Evolutionary conservation across 306 rosid species (phyloP), one percentile per base, ranked within the genome.

Genomic region (Purshia tridentata): DNA sequence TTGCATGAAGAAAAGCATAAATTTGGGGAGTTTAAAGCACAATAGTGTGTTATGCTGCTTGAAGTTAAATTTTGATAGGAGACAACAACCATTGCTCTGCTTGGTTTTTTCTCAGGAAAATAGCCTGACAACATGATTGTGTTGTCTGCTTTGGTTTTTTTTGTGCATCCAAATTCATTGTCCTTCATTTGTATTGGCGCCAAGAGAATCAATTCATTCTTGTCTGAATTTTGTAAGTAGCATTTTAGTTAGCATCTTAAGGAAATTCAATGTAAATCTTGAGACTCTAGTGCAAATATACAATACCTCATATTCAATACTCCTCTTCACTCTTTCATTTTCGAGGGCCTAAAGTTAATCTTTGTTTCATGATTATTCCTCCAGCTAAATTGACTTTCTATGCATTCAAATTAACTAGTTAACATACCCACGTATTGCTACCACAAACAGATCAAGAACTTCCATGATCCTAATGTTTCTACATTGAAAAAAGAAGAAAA

Each of bases 1-100:
- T 73, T 92, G 80, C 91, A 90, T 41, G 97, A 88, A 81, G 93
- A 85, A 35, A 90, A 85, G 53, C 89, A 89, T 22, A 88, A 70
- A 77, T 92, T 92, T 54, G 98, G 98, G 3, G 85, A 92, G 77
- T 77, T 87, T 44, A 73, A 64, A 59, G 22, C 74, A 15, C 13
- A 79, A n/a, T 89, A 68, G 74, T 23, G 45, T 37, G 35, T 40
- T 7, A 6, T 19, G 4, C 10, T 37, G 4, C 45, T 56, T 13
- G n/a, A 15, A 2, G 19, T 18, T 20, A 6, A 7, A 15, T 72
- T 67, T 57, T 48, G 22, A 20, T 50, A 39, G 18, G 12, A 39
- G 45, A 18, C 7, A 48, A 56, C 55, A 76, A n/a, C 39, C 19
- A 23, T 60, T 62, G 49, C 42, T 59, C 39, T 64, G 20, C 46